phyloP scores from a whole-genome alignment of 1,284 basidiomycete species.

The Ustilago lituana region DNA sequence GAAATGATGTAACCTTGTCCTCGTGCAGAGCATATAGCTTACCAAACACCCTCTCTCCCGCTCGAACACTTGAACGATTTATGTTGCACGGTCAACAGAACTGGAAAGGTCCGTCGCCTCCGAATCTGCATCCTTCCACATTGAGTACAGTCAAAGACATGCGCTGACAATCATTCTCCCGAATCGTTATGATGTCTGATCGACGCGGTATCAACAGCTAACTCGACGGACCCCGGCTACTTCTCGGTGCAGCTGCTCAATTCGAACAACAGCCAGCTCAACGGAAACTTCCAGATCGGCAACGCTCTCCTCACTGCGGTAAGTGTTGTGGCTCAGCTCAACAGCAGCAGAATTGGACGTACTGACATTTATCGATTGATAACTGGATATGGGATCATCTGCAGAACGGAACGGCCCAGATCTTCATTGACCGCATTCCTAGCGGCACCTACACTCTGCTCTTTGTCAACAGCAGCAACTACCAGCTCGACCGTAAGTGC shows the following conservation, averaged over 20 bases:
- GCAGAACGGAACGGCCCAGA: slow-evolving; percentile 45
- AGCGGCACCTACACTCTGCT: slow-evolving; percentile 46
- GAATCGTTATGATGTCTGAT: too few relatives aligned
- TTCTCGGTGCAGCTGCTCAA: slow-evolving; percentile 54
- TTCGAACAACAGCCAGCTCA: slow-evolving; percentile 43
- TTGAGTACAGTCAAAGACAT: too few relatives aligned
- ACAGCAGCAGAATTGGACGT: too few relatives aligned
- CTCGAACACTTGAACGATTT: neutral
- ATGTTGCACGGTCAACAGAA: slow-evolving; percentile 3
- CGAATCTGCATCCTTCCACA: too few relatives aligned
- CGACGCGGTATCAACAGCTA: slow-evolving; percentile 35
- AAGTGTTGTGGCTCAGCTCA: too few relatives aligned
- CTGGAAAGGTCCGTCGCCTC: slow-evolving; percentile 35
- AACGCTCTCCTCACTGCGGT: slow-evolving; percentile 42
- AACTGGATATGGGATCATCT: neutral
- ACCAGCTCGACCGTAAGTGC: slow-evolving; percentile 40
- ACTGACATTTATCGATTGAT: neutral
- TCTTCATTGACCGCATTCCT: slow-evolving; percentile 50
- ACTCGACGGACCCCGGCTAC: slow-evolving; percentile 44
- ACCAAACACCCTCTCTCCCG: neutral
- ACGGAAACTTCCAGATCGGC: slow-evolving; percentile 57
- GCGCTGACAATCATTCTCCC: slow-evolving; percentile 8
- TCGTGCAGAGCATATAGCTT: slow-evolving; percentile 4
- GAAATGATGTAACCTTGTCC: too few relatives aligned
- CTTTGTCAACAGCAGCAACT: slow-evolving; percentile 56